Base-by-base conservation (phyloP, 2,329 filamentous ascomycete species). In the Penicillium sp. region DNA sequence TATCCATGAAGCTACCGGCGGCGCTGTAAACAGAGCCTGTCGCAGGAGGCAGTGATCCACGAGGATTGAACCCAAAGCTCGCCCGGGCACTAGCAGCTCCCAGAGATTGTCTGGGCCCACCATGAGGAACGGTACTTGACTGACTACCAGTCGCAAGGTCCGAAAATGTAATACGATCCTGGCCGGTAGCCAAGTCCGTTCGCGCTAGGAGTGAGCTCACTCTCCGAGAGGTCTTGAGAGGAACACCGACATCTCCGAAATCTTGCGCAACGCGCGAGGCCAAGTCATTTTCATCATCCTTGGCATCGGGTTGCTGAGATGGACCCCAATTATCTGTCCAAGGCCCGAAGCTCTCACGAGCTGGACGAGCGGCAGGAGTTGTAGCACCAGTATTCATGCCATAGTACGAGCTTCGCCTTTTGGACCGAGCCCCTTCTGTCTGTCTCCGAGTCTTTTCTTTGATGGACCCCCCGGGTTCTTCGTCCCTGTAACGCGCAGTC, bases 181-280 rank as follows among this genome's bases (percentile, higher is more conserved):
- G 85, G 11, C 83, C 92, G 7, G 85, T 82, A 0, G 86, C 90
- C 13, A 95, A 70, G 58, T 95, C 90, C 20, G 85, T 84, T 54
- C 90, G 76, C 11, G 89, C 89, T 36, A 95, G 72, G 66, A 95
- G 76, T 11, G 90, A 96, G 67, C 92, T 98, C 16, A 96, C 84
- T 34, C 92, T 79, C 29, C 92, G 79, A n/a, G 77, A 79, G 29
- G 77, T 74, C 46, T 74, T 75, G n/a, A 65, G 64, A 12, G 74
- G 72, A 31, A 74, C 71, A 17, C 74, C 71, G 20, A 74, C 68
- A 38, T 72, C 66, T 14, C 66, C 70, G 42, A 75, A 72, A 39
- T 87, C 83, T 28, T 84, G 76, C 38, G 85, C 84, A n/a, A 90
- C 65, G 1, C 82, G 78, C 2, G 82, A 75, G 2, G 81, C 82